Conservation (phyloP, 1,139 yeast species). For the Scheffersomyces titani region DNA sequence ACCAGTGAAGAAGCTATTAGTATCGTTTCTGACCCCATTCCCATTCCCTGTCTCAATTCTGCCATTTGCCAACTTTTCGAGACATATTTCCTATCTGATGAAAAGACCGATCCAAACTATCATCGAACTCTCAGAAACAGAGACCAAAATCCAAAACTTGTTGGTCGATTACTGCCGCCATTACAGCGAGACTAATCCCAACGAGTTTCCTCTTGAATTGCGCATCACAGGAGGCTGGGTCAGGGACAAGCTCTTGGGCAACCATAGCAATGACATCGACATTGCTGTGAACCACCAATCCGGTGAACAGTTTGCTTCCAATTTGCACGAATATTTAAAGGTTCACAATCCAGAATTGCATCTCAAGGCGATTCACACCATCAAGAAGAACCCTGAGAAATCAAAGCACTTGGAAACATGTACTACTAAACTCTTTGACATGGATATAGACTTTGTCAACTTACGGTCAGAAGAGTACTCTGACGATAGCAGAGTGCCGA, state of each 20-base stretch:
- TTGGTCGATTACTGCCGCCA: slow-evolving; percentile 45
- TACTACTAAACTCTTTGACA: slow-evolving; percentile 78
- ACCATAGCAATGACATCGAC: slow-evolving; percentile 82
- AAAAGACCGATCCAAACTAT: neutral
- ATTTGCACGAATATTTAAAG: slow-evolving; percentile 56
- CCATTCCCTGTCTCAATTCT: neutral
- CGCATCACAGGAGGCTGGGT: slow-evolving; percentile 99
- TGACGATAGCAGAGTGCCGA: slow-evolving; percentile 79
- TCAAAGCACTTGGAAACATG: slow-evolving; percentile 96
- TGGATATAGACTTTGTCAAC: slow-evolving; percentile 91
- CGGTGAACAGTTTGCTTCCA: slow-evolving; percentile 83
- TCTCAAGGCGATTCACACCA: slow-evolving; percentile 67
- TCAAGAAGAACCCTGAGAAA: slow-evolving; percentile 90
- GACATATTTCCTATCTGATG: neutral
- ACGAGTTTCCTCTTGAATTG: slow-evolving; percentile 37
- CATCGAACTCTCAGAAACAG: slow-evolving; percentile 47
- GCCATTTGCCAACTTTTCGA: neutral
- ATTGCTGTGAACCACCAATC: slow-evolving; percentile 83
- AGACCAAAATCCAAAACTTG: slow-evolving; percentile 46
- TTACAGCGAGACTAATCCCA: slow-evolving; percentile 22
- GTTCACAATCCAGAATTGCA: slow-evolving; percentile 42
- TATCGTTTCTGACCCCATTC: neutral
- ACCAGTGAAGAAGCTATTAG: neutral
- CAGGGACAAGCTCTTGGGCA: slow-evolving; percentile 84
- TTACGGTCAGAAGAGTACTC: slow-evolving; percentile 86